Percentiles rank a stretch among this genome's conserved stretches.
Conservation (phyloP, 495 filamentous ascomycete genomes). For the Neurospora sp. region DNA sequence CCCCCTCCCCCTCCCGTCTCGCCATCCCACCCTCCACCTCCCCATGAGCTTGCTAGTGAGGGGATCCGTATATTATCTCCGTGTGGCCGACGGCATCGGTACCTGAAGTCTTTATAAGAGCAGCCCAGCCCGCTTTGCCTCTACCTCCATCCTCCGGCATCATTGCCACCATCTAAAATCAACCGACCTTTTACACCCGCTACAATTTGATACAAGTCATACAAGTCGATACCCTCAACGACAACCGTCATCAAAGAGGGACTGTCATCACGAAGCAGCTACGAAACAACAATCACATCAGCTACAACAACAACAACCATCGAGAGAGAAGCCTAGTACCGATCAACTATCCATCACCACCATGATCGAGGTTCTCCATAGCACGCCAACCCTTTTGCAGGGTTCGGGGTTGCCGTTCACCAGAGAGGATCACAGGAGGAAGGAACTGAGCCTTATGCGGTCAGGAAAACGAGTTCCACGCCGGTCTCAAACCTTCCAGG, state of each 20-base stretch:
- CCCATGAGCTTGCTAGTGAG: conserved; percentile 32
- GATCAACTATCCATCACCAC: conserved; percentile 1
- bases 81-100: conserved; percentile 16
- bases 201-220: neutral
- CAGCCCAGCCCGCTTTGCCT: neutral
- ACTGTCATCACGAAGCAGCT: neutral
- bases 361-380: conserved; percentile 22
- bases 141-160: neutral
- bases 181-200: neutral
- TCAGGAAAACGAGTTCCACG: conserved; percentile 15
- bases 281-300: neutral
- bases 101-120: conserved; percentile 15
- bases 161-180: neutral
- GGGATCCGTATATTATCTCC: conserved; percentile 8
- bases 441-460: conserved; percentile 11
- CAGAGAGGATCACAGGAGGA: conserved; percentile 21
- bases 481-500: conserved; percentile 24
- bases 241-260: neutral
- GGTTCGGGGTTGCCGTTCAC: conserved; percentile 9
- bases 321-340: neutral
- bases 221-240: neutral
- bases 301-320: neutral
- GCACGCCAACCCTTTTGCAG: conserved; percentile 5
- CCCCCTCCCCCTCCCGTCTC: neutral
- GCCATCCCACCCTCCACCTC: conserved; percentile 4